Conservation (phyloP, 371 early-diverging fungal genomes). For the Circinella minor region DNA sequence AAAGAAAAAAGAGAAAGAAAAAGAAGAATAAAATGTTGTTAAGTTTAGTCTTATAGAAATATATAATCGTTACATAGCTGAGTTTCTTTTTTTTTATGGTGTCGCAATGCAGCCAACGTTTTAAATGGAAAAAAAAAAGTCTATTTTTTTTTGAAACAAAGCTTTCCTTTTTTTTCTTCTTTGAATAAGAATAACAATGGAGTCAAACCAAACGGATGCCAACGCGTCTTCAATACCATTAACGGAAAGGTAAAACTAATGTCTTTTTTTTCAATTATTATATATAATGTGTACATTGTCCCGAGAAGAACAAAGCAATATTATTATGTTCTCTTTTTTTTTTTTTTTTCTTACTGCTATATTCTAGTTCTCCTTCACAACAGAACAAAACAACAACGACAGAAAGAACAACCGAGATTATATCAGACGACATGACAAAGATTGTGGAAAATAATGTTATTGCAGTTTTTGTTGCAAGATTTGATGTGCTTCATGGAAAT, state of each 20-base stretch:
- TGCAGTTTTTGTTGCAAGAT: constrained; percentile 61
- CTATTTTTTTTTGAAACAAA: neutral
- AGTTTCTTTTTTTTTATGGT: too few species aligned
- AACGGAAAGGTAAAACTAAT: constrained; percentile 11
- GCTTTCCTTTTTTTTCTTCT: neutral
- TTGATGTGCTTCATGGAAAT: constrained; percentile 63
- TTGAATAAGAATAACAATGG: neutral
- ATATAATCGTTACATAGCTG: too few species aligned
- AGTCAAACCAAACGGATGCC: neutral
- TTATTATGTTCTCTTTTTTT: too few species aligned
- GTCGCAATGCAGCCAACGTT: too few species aligned
- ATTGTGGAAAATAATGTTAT: constrained; percentile 31
- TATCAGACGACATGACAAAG: neutral
- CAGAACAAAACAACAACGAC: neutral
- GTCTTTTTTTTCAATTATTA: neutral
- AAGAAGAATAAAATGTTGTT: neutral
- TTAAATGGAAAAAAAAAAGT: too few species aligned
- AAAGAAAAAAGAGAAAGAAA: neutral
- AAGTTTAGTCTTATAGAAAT: too few species aligned
- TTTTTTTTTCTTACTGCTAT: neutral
- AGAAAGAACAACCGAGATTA: neutral
- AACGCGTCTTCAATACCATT: constrained; percentile 17
- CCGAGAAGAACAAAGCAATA: too few species aligned
- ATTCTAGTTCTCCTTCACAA: neutral
- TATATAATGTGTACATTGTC: too few species aligned